Base-by-base conservation (phyloP, 768 basidiomycete genomes). In the Mycena polygramma region DNA sequence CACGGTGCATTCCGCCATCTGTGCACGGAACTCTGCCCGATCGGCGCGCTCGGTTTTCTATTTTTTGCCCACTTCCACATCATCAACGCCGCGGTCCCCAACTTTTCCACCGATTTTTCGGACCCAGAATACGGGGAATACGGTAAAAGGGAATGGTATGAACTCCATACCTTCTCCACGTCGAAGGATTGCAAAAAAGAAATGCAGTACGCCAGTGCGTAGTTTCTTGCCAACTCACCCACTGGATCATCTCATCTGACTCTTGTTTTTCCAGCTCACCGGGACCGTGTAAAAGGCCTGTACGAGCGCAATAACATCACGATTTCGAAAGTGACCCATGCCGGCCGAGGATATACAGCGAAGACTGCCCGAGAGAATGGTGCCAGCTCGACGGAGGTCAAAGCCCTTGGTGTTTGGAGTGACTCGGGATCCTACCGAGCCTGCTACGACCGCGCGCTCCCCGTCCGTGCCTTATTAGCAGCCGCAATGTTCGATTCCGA, bases 11-110 rank as follows among this genome's bases (percentile, higher is more conserved):
- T 83, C 39, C 68, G 76, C 0, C 81, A 83, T 48, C 61, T 55
- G 0, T 26, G 73, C 24, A 74, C 77, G 5, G 77, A 79, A 68
- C 72, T 81, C 6, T 83, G 81, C 63, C 57, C 74, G 17, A 65
- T 83, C 7, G 76, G 79, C 0, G 78, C 30, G 77, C 49, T 81
- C 5, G 78, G 70, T 0, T 63, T 80, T 0, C 49, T 73, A 24
- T 75, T 82, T 14, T 82, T 80, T 61, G 72, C 70, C 2, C 60
- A 75, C n/a, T 83, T 79, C 58, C 81, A 84, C 19, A 63, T 83
- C 37, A 41, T 79, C 14, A 51, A 67, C 20, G 54, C 68, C 8
- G 17, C 51, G 0, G 58, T 49, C 0, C 81, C 77, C 2, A 41
- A 61, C 14, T 81, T 81, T 60, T 59, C 67, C 0, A 75, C 80